Base-by-base conservation (phyloP, 116 monocot genomes). In the Trichopus zeylanicus region DNA sequence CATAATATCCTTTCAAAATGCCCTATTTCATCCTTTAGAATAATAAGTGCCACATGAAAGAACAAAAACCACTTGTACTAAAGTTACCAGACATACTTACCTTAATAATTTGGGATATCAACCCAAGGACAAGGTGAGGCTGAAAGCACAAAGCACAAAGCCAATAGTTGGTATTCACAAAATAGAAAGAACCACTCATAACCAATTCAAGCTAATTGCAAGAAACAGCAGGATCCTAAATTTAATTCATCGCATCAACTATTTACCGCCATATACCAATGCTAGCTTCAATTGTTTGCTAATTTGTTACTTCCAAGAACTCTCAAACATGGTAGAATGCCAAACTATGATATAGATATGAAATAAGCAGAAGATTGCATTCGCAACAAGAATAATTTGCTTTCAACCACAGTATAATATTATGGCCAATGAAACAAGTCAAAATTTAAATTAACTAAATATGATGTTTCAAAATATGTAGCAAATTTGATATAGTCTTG, bases 31-130 rank as follows among this genome's bases (percentile, higher is more conserved):
- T 42, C 42, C n/a, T 42, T 42, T 16, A 4, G n/a, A 42, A 42
- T 42, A 42, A 3, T 42, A 18, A n/a, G n/a, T 42, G 42, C 42
- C 42, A 42, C 4, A 42, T 16, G n/a, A 13, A 42, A 39, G 16
- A 2, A 37, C 1, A 37, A 37, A 37, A 37, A 37, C 7, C 1
- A 37, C 1, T 37, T 37, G 37, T 37, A 16, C 42, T 4, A 42
- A 18, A 42, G 7, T 42, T n/a, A 42, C 42, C 42, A 9, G 13
- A 42, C 4, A 0, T 15, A n/a, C 48, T 11, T 66, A 84, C 84
- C 79, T 84, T 84, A 27, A 84, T 71, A 55, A 79, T 84, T 75
- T 84, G 84, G 53, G 84, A 84, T 63, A 84, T 79, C 68, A 84
- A 62, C 5, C 84, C 84, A 68, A 84, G 71, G 34, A 84, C 74